Base-by-base conservation (phyloP, 371 early-diverging fungal genomes). In the Saksenaea oblongispora region DNA sequence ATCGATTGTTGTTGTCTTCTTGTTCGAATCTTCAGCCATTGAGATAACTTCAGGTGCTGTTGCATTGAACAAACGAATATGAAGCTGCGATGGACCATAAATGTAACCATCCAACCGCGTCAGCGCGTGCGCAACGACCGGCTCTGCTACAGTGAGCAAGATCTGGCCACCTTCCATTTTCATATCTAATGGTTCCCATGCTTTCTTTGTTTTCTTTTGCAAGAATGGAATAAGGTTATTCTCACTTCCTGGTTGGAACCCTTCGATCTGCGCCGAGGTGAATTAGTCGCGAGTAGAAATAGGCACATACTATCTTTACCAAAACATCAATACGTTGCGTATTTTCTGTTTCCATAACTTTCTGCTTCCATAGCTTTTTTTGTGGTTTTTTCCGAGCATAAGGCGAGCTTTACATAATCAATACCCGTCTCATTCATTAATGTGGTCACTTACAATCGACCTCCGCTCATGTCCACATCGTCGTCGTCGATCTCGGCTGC, bases 21-120 rank as follows among this genome's bases (percentile, higher is more conserved):
- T 31, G 31, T 31, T 67, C 5, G 66, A 57, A 10, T 37, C 26
- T 14, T 69, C 65, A 22, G 42, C 17, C 56, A 36, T 47, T 22
- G 39, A 37, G 22, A 56, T 36, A 17, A 18, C 11, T 10, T 53
- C 58, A 9, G 69, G 64, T 10, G 57, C 26, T 3, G 71, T 41
- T 15, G 67, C 64, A 3, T 65, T 59, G 34, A 64, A 69, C 1
- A 72, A 47, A n/a, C 62, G 61, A 26, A 77, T 72, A 17, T 57
- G 54, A 7, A 82, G 56, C 55, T 75, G 71, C 28, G 64, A 62
- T 11, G 74, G 56, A n/a, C 77, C 77, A 63, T 73, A 77, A 0
- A 74, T 69, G 37, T 77, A 82, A 2, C 82, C 82, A 47, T 82
- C 75, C 54, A 82, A 64, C n/a, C 82, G 70, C 15, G 66, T 63